Evolutionary conservation across 2,329 filamentous ascomycete genomes (phyloP), one percentile per base, ranked within the genome.

Genomic region (Trichoderma atrobrunneum): DNA sequence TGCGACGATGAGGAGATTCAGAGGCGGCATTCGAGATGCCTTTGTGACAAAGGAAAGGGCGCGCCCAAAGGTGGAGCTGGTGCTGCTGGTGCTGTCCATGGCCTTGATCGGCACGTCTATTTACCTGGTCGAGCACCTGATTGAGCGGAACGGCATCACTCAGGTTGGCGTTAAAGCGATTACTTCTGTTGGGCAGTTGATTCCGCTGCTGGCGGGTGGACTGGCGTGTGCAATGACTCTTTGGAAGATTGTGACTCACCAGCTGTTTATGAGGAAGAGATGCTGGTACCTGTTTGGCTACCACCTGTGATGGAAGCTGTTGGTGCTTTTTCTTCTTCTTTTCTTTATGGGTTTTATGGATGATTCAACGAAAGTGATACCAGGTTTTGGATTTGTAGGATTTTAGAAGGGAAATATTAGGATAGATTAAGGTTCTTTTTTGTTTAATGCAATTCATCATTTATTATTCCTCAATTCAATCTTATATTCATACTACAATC

Each of bases 201-300:
- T 77, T 34, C 76, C 76, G 12, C 70, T 77, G 54, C 67, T 77
- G n/a, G 75, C 74, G 7, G 76, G 76, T 18, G 70, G 54, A 12
- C 14, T 76, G 72, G 75, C 73, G 1, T 72, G 68, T 3, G 71
- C 63, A 16, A 34, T 77, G 65, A 71, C 71, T 12, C 24, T 74
- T 2, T 77, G 76, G 76, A 75, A 72, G 32, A 63, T 77, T 18
- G 18, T 77, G n/a, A 51, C 61, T 16, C 71, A 74, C 26, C 61
- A 74, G 12, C 56, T 75, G 70, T 61, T 76, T 26, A 21, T 74
- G 28, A 71, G 57, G 54, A 74, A 71, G 71, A 30, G 75, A 16
- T 77, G 76, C 34, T 73, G 74, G 72, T 72, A 74, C 30, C 34
- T 77, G 5, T 73, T 77, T 72, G 74, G 75, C 1, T 70, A 72